These are phyloP conservation scores for Ulmus americana DNA, from an alignment of 331 rosid genomes.

Conservation along the genomic window DNA sequence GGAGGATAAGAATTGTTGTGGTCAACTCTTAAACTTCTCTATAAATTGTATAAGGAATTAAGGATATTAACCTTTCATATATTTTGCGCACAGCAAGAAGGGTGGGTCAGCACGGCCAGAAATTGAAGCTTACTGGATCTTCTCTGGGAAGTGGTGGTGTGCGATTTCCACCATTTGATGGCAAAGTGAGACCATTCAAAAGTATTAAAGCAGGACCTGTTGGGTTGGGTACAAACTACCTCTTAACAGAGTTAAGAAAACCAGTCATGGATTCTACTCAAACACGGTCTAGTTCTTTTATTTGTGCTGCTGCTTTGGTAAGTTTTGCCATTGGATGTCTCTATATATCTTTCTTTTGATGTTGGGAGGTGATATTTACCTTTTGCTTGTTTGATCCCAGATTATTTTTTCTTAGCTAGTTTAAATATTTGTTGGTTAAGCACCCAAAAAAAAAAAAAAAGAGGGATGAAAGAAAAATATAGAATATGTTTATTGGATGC, in stretches of 20 bases:
- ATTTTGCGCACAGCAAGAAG: constrained; percentile 26
- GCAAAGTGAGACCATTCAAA: constrained; percentile 16
- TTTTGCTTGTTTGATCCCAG: neutral
- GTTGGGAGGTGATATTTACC: neutral
- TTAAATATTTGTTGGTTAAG: neutral
- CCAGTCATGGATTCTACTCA: constrained; percentile 21
- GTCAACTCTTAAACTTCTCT: neutral
- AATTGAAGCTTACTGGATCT: constrained; percentile 19
- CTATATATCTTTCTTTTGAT: constrained; percentile 9
- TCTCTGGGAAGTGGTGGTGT: constrained; percentile 19
- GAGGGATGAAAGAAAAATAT: too few species aligned
- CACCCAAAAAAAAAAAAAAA: too few species aligned
- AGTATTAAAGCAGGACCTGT: constrained; percentile 14
- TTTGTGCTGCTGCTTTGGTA: constrained; percentile 80
- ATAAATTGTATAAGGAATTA: neutral
- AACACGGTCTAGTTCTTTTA: constrained; percentile 36
- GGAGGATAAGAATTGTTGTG: neutral
- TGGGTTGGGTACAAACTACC: constrained; percentile 20
- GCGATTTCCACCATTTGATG: constrained; percentile 27
- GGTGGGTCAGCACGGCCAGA: constrained; percentile 28
- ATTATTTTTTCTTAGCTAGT: neutral
- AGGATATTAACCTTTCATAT: neutral
- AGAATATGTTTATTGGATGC: too few species aligned
- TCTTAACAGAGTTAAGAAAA: constrained; percentile 27
- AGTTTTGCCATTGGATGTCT: constrained; percentile 16